Conservation (phyloP, 176 grass and related monocot genomes). For the Aechmea fasciata region DNA sequence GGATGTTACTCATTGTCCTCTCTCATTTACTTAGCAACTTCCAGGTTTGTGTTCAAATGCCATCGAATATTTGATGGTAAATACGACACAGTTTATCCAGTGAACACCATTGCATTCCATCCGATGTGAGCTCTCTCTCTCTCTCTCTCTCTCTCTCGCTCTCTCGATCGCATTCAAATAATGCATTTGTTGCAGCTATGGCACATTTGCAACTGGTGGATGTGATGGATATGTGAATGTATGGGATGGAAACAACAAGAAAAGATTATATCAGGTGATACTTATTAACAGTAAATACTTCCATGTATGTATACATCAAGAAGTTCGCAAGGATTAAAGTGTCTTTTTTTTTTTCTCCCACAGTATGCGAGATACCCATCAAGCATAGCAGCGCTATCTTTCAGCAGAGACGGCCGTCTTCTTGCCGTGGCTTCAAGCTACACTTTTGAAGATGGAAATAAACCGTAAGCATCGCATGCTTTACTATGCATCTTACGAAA, state of each 20-base stretch:
- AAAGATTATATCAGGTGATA: constrained; percentile 90
- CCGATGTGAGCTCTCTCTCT: constrained; percentile 56
- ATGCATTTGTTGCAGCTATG: constrained; percentile 42
- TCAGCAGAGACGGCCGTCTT: constrained; percentile 81
- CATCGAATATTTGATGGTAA: constrained; percentile 85
- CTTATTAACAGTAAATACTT: background rate
- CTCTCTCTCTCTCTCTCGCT: constrained; percentile 5
- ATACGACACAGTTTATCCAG: constrained; percentile 86
- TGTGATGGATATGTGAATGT: constrained; percentile 97
- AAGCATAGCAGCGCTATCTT: constrained; percentile 86
- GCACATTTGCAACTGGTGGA: constrained; percentile 95
- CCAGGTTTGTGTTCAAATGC: constrained; percentile 98
- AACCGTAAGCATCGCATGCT: constrained; percentile 37
- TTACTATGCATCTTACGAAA: background rate
- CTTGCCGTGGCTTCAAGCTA: constrained; percentile 97
- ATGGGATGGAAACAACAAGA: constrained; percentile 98
- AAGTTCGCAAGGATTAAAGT: background rate
- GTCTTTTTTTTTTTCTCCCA: background rate
- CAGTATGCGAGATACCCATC: constrained; percentile 89
- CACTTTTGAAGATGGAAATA: constrained; percentile 91
- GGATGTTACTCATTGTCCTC: background rate
- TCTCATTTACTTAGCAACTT: constrained; percentile 3
- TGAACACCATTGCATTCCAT: constrained; percentile 97
- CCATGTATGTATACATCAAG: background rate
- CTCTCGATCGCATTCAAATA: background rate